phyloP scores from a whole-genome alignment of 331 rosid genomes.

The Rhamnella rubrinervis region DNA sequence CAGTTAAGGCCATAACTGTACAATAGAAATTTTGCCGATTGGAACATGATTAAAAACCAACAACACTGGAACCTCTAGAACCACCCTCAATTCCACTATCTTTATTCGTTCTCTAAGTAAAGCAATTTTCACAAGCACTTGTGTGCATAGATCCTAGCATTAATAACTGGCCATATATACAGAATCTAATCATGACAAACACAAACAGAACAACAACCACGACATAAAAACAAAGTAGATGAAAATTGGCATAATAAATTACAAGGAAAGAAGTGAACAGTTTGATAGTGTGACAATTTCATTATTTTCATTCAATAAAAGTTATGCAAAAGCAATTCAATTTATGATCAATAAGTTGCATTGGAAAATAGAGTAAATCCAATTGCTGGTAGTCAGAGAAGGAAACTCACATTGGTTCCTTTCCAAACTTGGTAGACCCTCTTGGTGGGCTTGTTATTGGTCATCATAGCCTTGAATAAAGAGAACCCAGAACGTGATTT shows the following conservation, averaged over 20 bases:
- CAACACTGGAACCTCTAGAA: neutral
- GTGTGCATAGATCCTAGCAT: neutral
- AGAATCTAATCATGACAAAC: neutral
- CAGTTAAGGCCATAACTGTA: neutral
- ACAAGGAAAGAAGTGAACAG: neutral
- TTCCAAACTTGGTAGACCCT: conserved; percentile 90
- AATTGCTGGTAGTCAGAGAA: conserved; percentile 9
- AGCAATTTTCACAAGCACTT: neutral
- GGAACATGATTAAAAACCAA: neutral
- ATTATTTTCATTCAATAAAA: neutral
- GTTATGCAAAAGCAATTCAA: conserved; percentile 1
- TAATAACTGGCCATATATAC: neutral
- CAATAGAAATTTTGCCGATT: neutral
- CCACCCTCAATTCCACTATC: neutral
- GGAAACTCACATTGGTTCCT: conserved; percentile 77
- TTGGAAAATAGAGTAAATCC: conserved; percentile 16
- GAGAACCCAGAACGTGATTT: conserved; percentile 25
- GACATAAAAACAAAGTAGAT: neutral
- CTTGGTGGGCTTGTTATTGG: conserved; percentile 41
- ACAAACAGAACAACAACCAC: neutral
- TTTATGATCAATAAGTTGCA: neutral
- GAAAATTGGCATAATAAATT: neutral
- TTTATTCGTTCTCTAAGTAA: neutral
- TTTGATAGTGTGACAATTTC: neutral
- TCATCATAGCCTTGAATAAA: conserved; percentile 31